phyloP scores from a whole-genome alignment of 192 early-diverging fungal genomes.

The Coemansia sp. region DNA sequence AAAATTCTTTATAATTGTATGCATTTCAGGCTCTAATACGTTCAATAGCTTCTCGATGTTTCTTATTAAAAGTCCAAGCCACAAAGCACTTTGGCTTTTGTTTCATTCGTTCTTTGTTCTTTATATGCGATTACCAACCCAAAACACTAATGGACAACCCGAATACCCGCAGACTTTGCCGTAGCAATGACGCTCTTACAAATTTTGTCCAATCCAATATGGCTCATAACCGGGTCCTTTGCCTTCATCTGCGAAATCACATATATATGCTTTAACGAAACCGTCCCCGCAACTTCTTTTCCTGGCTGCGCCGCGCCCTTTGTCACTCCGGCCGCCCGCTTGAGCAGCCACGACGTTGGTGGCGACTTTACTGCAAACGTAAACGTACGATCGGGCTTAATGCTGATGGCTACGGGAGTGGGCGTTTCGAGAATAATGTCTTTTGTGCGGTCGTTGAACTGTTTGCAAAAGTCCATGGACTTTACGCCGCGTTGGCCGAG shows the following conservation, averaged over 20 bases:
- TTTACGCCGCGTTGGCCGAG: slow-evolving; percentile 96
- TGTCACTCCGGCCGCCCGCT: slow-evolving; percentile 79
- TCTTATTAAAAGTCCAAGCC: no score
- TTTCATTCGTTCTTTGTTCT: no score
- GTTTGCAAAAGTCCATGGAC: slow-evolving; percentile 98
- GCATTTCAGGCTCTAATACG: no score
- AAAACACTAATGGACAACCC: slow-evolving; percentile 59
- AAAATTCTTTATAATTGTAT: no score
- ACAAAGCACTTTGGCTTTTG: no score
- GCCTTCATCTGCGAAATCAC: slow-evolving; percentile 92
- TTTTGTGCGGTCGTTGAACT: slow-evolving; percentile 96
- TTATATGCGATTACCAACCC: no score
- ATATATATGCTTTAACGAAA: slow-evolving; percentile 92
- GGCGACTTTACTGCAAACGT: slow-evolving; percentile 86
- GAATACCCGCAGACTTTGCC: slow-evolving; percentile 79
- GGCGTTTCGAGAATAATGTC: slow-evolving; percentile 76
- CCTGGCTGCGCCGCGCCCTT: slow-evolving; percentile 84
- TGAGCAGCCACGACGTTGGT: slow-evolving; percentile 84
- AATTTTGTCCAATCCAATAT: slow-evolving; percentile 67
- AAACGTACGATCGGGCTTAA: slow-evolving; percentile 90
- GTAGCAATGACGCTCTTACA: slow-evolving; percentile 72
- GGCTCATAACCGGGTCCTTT: slow-evolving; percentile 73
- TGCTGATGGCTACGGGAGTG: slow-evolving; percentile 76
- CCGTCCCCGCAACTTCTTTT: slow-evolving; percentile 70
- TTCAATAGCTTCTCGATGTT: no score